phyloP scores from a whole-genome alignment of 345 rosid genomes.

The Ricinus communis region DNA sequence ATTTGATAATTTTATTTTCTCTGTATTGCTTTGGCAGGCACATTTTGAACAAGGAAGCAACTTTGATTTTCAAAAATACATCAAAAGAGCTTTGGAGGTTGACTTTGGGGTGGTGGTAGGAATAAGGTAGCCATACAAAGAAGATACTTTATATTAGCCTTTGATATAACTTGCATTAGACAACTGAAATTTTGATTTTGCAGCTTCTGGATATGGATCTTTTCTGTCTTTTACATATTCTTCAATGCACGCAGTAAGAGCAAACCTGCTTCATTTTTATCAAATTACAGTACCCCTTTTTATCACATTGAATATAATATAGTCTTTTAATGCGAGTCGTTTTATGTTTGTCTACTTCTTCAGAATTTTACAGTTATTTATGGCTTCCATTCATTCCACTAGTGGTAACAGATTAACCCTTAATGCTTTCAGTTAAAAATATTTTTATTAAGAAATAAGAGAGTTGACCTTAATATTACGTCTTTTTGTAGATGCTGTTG shows the following conservation, averaged over 20 bases:
- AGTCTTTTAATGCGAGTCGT: neutral
- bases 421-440: neutral
- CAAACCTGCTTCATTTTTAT: neutral
- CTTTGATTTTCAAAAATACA: constrained; percentile 75
- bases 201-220: constrained; percentile 76
- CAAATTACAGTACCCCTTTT: neutral
- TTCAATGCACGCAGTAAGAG: constrained; percentile 65
- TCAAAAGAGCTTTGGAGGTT: constrained; percentile 67
- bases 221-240: constrained; percentile 61
- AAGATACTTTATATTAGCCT: neutral
- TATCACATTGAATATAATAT: neutral
- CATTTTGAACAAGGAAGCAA: constrained; percentile 58
- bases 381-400: constrained; percentile 87
- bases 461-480: neutral
- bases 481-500: constrained; percentile 43
- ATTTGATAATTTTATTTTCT: too few relatives aligned
- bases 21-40: constrained; percentile 55
- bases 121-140: constrained; percentile 42
- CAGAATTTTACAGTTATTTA: constrained; percentile 57
- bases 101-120: constrained; percentile 68
- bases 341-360: constrained; percentile 11
- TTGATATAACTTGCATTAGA: neutral
- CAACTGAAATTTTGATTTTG: constrained; percentile 20
- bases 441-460: neutral
- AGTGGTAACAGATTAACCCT: constrained; percentile 43